Evolutionary conservation across 768 basidiomycete species (phyloP), one percentile per base, ranked within the genome.

Genomic region (Pisolithus microcarpus): DNA sequence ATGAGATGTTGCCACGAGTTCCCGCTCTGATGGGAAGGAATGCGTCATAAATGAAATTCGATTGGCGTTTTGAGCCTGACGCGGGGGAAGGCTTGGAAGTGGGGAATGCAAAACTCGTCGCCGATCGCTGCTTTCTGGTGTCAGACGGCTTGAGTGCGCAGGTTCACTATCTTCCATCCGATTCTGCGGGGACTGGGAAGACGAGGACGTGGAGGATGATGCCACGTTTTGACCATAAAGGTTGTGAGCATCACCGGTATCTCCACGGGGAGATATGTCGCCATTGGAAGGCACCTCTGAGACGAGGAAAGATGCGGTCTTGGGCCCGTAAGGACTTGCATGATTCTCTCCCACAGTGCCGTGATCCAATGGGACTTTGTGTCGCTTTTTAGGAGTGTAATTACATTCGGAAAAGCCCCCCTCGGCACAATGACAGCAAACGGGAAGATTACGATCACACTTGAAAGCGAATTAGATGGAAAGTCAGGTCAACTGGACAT

Each of bases 361-460:
- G 48, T 74, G 70, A 50, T 77, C 78, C 23, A 69, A 62, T 16
- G 74, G 74, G 38, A 75, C 74, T 59, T 76, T 84, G 57, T 76
- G 76, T 50, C 82, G 70, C 57, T 83, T 84, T 68, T 86, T 85
- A 8, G 84, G 84, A 34, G 84, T 84, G 59, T 87, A 85, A 58
- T 84, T 83, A 65, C 84, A 85, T 44, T 79, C 77, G 37, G 73
- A 75, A 45, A 75, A 71, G 52, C 74, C 70, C 44, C 78, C 78
- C 37, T 71, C 66, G 4, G 57, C 70, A 51, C 84, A 87, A 52
- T 84, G 79, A 57, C 84, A 84, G 66, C 84, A 87, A 24, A 83
- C 72, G 0, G 84, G 84, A 38, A 85, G 71, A 61, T 81, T 84
- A 46, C 85, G 75, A 62, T 87, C 85, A 63, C 84, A 87, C 84